Evolutionary conservation across 768 basidiomycete genomes (phyloP), one percentile per base, ranked within the genome.

Genomic region (Auricularia sp.): DNA sequence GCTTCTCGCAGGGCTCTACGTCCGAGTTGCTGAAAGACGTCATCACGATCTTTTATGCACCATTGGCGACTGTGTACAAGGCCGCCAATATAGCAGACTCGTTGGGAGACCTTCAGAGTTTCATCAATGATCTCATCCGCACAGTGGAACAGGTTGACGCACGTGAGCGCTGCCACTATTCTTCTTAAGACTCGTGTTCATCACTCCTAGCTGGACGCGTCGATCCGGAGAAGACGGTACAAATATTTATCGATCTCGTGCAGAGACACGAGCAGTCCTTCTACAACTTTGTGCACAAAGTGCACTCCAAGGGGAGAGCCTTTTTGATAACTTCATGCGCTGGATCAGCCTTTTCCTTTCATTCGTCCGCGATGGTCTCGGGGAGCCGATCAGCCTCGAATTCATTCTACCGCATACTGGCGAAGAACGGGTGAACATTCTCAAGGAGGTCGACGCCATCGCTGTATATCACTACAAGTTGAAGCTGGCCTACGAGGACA

Each of bases 31-130:
- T 99, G 71, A 98, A 95, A 75, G 97, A 99, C 73, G 98, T 99
- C 66, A 93, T 99, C 70, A 98, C 97, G 21, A 98, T 99, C 65
- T 99, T 99, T 75, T 99, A 99, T 74, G 78, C 94, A 0, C 97
- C 97, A 2, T 78, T 99, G 33, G 97, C 97, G 2, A 92, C 96
- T 71, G 97, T 98, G 1, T 99, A 98, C 77, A 87, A 91, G 70
- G 97, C 97, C 10, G 97, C 97, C 4, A 97, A 90, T 72, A 98
- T 99, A 63, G 89, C 91, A 11, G 96, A 98, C 73, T 98, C 95
- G 1, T 72, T 99, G 0, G 80, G 85, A 36, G 97, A 98, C 73
- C 70, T 98, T 61, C 97, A 98, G 75, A 91, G 81, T 69, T 99
- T 99, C 71, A 82, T 98, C 70, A 95, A 89, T 67, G 97, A 99